These are phyloP conservation scores for Sicyos edulis DNA, from an alignment of 306 rosid species.

Conservation along the genomic window DNA sequence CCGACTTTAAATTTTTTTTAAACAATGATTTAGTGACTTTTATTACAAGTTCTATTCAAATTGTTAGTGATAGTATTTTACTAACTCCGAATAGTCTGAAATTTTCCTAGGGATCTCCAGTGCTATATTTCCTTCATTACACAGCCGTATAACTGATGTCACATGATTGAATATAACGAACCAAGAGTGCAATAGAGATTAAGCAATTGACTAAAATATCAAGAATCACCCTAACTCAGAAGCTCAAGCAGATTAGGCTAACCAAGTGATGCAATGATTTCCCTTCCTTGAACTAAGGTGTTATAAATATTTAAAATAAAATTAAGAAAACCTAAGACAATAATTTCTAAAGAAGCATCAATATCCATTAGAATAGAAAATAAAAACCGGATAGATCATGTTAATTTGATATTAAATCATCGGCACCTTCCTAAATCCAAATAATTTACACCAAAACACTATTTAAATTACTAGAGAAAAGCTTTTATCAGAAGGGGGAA, in stretches of 20 bases:
- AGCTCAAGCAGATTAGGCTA: not conserved
- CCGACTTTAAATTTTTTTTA: not conserved
- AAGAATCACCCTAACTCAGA: not conserved
- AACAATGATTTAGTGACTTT: conserved; percentile 3
- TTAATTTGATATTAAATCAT: conserved; percentile 4
- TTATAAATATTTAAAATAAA: not conserved
- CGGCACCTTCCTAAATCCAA: conserved; percentile 3
- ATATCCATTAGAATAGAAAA: not conserved
- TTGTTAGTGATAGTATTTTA: not conserved
- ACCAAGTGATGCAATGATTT: not conserved
- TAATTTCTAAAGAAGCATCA: not conserved
- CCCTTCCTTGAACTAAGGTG: not conserved
- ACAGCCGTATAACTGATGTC: not conserved
- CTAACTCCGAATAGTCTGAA: not conserved
- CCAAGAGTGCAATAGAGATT: not conserved
- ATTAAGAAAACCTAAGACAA: conserved; percentile 1
- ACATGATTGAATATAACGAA: conserved; percentile 3
- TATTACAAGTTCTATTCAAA: not conserved
- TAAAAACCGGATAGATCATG: not conserved
- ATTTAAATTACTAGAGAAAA: not conserved
- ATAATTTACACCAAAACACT: conserved; percentile 12
- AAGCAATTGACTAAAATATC: not conserved
- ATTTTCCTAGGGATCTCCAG: not conserved
- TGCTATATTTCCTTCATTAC: not conserved
- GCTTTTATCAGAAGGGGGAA: not conserved